Percentiles rank a stretch among this genome's conserved stretches.
These are phyloP conservation scores for Schizochytrium sp. DNA, from an alignment of 108 stramenopile species.

Conservation along the genomic window DNA sequence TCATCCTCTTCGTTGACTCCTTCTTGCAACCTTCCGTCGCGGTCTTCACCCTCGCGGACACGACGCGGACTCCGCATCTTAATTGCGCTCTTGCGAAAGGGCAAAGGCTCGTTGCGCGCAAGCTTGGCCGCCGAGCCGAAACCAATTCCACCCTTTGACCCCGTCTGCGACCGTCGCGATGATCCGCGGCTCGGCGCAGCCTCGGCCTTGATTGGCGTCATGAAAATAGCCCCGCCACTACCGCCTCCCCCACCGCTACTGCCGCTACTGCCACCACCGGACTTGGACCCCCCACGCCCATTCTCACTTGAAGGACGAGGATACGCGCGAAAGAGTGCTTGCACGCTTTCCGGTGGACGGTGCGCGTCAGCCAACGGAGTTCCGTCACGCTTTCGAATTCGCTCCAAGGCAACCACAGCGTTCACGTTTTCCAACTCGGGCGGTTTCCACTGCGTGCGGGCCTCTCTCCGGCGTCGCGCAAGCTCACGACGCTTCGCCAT, in stretches of 20 bases:
- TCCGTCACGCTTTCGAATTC: neutral
- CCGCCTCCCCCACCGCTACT: neutral
- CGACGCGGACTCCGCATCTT: neutral
- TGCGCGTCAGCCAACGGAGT: neutral
- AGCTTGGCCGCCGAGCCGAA: neutral
- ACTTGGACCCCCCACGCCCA: neutral
- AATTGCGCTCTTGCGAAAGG: neutral
- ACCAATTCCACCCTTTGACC: neutral
- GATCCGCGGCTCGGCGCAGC: neutral
- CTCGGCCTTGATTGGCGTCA: constrained; percentile 1
- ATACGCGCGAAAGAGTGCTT: neutral
- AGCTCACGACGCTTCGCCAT: neutral
- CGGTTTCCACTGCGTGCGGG: neutral
- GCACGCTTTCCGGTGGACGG: neutral
- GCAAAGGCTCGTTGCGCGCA: neutral
- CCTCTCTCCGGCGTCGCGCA: neutral
- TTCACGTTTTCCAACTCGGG: constrained; percentile 3
- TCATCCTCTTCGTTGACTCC: neutral
- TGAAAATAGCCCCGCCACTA: neutral
- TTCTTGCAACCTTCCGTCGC: neutral
- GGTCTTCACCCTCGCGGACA: neutral
- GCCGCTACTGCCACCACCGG: neutral
- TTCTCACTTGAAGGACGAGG: neutral
- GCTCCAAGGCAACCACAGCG: neutral
- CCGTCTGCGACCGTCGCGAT: neutral